Conservation (phyloP, 2,329 filamentous ascomycete species). For the Tolypocladium guangdongense region DNA sequence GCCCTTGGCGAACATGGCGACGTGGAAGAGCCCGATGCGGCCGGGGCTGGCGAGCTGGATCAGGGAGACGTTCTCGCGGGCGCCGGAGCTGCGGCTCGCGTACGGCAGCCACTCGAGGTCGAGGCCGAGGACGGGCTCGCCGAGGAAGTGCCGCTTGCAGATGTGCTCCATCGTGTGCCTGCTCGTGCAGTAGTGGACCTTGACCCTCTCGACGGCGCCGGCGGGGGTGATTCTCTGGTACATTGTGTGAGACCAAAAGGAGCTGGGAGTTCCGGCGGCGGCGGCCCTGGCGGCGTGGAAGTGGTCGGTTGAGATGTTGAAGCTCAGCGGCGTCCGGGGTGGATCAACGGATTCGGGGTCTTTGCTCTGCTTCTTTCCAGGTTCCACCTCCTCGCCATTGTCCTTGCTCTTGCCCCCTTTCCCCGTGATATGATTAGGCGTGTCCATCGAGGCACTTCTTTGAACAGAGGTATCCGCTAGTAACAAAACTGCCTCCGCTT, state of each 20-base stretch:
- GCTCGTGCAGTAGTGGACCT: constrained; percentile 68
- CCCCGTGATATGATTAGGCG: not conserved
- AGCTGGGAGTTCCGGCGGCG: constrained; percentile 29
- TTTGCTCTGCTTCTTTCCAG: not conserved
- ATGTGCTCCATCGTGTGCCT: constrained; percentile 56
- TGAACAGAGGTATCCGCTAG: not conserved
- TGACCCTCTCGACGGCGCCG: constrained; percentile 40
- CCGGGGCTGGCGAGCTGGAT: constrained; percentile 73
- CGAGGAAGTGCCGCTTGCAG: constrained; percentile 51
- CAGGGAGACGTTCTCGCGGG: constrained; percentile 64
- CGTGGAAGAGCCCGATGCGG: constrained; percentile 70
- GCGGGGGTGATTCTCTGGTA: constrained; percentile 44
- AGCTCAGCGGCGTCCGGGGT: constrained; percentile 16
- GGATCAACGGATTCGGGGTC: constrained; percentile 5
- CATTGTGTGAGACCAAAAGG: constrained; percentile 58
- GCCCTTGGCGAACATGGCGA: constrained; percentile 49
- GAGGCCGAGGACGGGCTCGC: constrained; percentile 68
- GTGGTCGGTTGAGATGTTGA: constrained; percentile 17
- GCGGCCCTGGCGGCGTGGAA: constrained; percentile 35
- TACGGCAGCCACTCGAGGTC: constrained; percentile 74
- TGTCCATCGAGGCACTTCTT: no score
- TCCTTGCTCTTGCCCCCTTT: not conserved
- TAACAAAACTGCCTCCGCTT: not conserved
- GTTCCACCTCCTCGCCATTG: not conserved
- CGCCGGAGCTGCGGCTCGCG: constrained; percentile 31